Evolutionary conservation across 1,284 basidiomycete species (phyloP).

Genomic region (Xerocomus nothofagi): DNA sequence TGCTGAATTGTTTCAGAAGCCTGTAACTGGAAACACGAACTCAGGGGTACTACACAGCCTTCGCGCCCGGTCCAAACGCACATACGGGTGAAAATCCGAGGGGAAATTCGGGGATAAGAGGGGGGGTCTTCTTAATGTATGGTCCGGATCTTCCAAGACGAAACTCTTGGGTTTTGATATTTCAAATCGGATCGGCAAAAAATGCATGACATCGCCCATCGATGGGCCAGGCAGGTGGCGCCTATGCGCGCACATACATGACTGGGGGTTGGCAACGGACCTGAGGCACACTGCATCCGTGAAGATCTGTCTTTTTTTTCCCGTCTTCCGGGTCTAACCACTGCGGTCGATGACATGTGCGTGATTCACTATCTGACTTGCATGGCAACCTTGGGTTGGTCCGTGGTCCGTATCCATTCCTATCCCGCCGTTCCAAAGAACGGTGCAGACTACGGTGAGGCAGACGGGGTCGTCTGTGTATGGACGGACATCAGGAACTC

Average conservation of each 20-base stretch:
- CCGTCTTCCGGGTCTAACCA: too few relatives aligned
- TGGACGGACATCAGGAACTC: background rate
- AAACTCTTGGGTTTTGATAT: slow-evolving; percentile 25
- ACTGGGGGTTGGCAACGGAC: too few relatives aligned
- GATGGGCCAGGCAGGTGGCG: background rate
- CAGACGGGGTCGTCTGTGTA: background rate
- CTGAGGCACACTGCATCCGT: background rate
- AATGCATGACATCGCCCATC: too few relatives aligned
- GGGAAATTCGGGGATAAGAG: too few relatives aligned
- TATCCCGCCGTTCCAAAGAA: background rate
- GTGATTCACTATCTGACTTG: background rate
- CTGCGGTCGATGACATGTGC: background rate
- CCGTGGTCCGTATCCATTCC: background rate
- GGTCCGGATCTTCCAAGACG: slow-evolving; percentile 2
- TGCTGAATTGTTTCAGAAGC: slow-evolving; percentile 4
- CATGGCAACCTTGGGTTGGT: background rate
- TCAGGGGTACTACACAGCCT: slow-evolving; percentile 7
- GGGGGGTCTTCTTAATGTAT: background rate
- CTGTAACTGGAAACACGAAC: background rate
- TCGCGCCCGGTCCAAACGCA: background rate
- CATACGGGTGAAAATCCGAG: background rate
- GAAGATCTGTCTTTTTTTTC: background rate
- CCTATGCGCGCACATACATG: too few relatives aligned
- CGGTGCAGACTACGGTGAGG: background rate
- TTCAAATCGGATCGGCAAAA: slow-evolving; percentile 21